Evolutionary conservation across 257 asterid species (phyloP), one percentile per base, ranked within the genome.

Genomic region (Striga asiatica): DNA sequence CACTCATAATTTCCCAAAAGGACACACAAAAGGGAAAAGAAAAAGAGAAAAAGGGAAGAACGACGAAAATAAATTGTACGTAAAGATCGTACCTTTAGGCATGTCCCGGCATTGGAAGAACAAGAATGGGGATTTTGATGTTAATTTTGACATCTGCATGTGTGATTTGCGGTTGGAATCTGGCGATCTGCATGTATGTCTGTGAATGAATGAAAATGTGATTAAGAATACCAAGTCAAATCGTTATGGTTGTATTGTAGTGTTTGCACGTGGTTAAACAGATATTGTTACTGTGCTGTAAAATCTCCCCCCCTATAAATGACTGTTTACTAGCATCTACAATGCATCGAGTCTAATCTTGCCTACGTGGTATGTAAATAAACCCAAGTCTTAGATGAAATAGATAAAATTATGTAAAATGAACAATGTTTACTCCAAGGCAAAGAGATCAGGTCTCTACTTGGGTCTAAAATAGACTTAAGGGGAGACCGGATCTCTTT

Each of bases 41-140:
- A 29, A 10, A 29, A 29, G 5, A 10, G 35, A 5, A 22, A 13
- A 6, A 41, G 17, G 14, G 5, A 11, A 41, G 17, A 3, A 41
- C 9, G 22, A 39, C 22, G 23, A 1, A 29, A 29, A 29, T 5
- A 7, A 29, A 29, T 27, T 67, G n/a, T n/a, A n/a, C n/a, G n/a
- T n/a, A n/a, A n/a, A n/a, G n/a, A n/a, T n/a, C n/a, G n/a, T 67
- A 66, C 77, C 75, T 60, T 28, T 60, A 23, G 61, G 70, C 72
- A 75, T 71, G 22, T 53, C 60, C 67, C 42, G 69, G 65, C 50
- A 34, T 16, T 19, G 32, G 63, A 52, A 56, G 52, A 69, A 50
- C 55, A 25, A 37, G 42, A 25, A 58, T 14, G 48, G 46, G 16
- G 21, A 43, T n/a, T 56, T 70, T 56, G 60, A 50, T 46, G 43